Base-by-base conservation (phyloP, 2,329 filamentous ascomycete genomes). In the Phialemoniopsis sp. region DNA sequence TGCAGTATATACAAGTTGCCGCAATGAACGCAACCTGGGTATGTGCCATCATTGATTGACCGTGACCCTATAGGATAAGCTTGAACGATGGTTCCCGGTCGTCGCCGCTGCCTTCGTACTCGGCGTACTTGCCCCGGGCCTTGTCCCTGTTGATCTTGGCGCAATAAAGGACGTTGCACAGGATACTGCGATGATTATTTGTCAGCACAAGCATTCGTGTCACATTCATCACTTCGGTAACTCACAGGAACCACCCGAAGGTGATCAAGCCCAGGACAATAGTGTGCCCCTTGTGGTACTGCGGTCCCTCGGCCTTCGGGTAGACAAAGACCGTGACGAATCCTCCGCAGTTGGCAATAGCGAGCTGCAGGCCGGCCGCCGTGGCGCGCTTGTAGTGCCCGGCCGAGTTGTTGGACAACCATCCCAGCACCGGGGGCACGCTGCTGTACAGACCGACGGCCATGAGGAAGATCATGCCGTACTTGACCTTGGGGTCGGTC, bases 311-410 rank as follows among this genome's bases (percentile, higher is more conserved):
- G 0, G 49, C 55, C 36, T 67, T 68, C 8, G 18, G 28, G 6
- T 31, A 43, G 28, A 47, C 21, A 29, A 46, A 48, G 2, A 53
- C 66, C 0, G 80, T 76, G 3, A 85, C 79, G 47, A 85, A 83
- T 0, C 82, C 82, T 34, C 81, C 81, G 8, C 71, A 75, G 46
- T 87, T 86, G 1, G 81, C 82, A 47, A 85, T 76, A 2, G 76
- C 75, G 18, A 86, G 64, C 56, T 86, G 81, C 48, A 85, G 50
- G 0, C 76, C 82, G 2, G 75, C 76, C 0, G 81, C 82, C 0
- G 82, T 85, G 0, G 83, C 82, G 13, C 82, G 65, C 56, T 86
- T 87, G 52, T 85, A 86, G 52, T 87, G 82, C 0, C 77, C 80
- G 0, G 80, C 79, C 1, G 74, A 80, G 53, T 85, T 85, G 53